Evolutionary conservation across 148 eudicot species (phyloP).

Genomic region (Spergularia bocconei): DNA sequence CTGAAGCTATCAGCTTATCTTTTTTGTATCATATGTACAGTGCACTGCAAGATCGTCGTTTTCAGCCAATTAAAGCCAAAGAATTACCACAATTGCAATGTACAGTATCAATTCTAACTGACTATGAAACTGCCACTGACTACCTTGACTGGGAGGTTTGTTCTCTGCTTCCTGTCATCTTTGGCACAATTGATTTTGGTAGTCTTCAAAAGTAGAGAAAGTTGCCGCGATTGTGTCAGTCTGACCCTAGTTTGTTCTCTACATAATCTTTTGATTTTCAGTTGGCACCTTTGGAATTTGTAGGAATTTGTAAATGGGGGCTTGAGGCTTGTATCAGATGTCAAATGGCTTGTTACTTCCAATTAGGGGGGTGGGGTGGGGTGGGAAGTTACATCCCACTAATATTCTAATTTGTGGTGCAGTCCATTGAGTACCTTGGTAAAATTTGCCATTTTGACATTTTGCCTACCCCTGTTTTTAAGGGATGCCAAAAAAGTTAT

Average conservation of each 20-base stretch:
- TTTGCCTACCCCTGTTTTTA: too few relatives aligned
- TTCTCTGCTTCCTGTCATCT: conserved; percentile 19
- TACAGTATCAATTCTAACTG: conserved; percentile 83
- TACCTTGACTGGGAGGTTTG: conserved; percentile 99
- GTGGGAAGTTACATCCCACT: too few relatives aligned
- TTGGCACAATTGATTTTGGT: neutral
- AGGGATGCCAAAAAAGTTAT: neutral
- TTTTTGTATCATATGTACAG: conserved; percentile 44
- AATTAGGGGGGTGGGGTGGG: too few relatives aligned
- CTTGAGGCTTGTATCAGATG: neutral
- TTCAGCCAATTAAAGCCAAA: conserved; percentile 86
- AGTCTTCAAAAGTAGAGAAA: neutral
- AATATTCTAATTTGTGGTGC: too few relatives aligned
- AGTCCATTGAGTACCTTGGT: too few relatives aligned
- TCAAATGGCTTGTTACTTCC: neutral
- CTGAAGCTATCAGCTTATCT: conserved; percentile 21
- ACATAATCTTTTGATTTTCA: neutral
- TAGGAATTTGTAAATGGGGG: neutral
- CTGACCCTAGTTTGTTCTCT: neutral
- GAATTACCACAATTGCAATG: conserved; percentile 92
- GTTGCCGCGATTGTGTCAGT: neutral
- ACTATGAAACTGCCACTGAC: conserved; percentile 65
- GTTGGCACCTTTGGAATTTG: neutral
- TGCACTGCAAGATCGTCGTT: conserved; percentile 90
- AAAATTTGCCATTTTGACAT: too few relatives aligned